These are phyloP conservation scores for Leccinum imitatum DNA, from an alignment of 768 basidiomycete genomes.

Conservation along the genomic window DNA sequence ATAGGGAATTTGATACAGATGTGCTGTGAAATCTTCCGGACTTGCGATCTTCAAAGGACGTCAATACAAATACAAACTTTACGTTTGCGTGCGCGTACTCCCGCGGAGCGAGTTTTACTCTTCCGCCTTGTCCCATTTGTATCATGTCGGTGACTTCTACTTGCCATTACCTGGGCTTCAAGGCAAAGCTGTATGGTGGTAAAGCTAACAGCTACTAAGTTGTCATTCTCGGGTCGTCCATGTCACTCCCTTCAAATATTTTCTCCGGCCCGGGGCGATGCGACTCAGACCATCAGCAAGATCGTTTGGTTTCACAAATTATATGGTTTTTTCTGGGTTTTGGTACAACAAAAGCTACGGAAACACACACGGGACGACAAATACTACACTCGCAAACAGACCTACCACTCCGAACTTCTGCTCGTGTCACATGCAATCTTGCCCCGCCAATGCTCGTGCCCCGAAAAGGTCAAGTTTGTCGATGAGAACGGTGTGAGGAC, in stretches of 20 bases:
- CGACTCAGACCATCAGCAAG: not conserved
- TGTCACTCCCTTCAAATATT: too few species aligned
- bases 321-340: constrained; percentile 12
- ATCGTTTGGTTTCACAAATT: not conserved
- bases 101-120: not conserved
- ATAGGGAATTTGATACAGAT: constrained; percentile 65
- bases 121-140: not conserved
- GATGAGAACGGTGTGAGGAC: not conserved
- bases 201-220: too few species aligned
- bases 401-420: constrained; percentile 8
- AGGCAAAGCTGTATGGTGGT: too few species aligned
- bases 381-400: constrained; percentile 9
- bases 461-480: not conserved
- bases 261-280: too few species aligned
- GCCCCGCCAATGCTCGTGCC: not conserved
- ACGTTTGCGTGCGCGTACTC: not conserved
- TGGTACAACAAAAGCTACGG: constrained; percentile 8
- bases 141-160: too few species aligned
- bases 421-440: constrained; percentile 8
- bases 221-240: too few species aligned
- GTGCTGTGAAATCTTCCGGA: too few species aligned
- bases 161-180: too few species aligned
- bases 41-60: constrained; percentile 59
- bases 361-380: constrained; percentile 6
- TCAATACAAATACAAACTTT: not conserved